Base-by-base conservation (phyloP, 2,329 filamentous ascomycete species). In the Calonectria pseudoturangicola region DNA sequence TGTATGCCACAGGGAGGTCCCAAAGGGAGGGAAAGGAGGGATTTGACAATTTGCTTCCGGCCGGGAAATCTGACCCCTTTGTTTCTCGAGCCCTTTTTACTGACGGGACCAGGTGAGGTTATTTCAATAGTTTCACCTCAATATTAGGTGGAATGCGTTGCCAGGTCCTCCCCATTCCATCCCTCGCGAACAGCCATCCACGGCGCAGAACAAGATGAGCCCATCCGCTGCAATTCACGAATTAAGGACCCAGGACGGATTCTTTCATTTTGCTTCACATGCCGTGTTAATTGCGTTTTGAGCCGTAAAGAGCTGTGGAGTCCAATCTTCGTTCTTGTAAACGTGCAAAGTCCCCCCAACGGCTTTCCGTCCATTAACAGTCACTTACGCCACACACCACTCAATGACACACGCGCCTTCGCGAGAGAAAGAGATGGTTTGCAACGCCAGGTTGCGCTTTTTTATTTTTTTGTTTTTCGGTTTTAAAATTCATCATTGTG, bases 121-220 rank as follows among this genome's bases (percentile, higher is more conserved):
- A 80, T 80, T 80, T 79, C 74, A 66, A 79, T 62, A 76, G 79
- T 80, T 75, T 80, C 75, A 81, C 69, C 74, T 63, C 80, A 79
- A 81, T 79, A 76, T 79, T 66, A 68, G 68, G 66, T 81, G 84
- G 84, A 85, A 85, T 85, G 84, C 80, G 84, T 85, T 84, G 83
- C 81, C 74, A 76, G 67, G 78, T 73, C 79, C 80, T 72, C 81
- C 74, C 74, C 84, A 85, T 85, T 85, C 84, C 84, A 83, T 66
- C 66, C 48, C 65, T 51, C 56, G 48, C 70, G 74, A 77, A 78
- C 75, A 70, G 71, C 36, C 65, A 60, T 66, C 70, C 70, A 66
- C 65, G 27, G 56, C 67, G 70, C 73, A 75, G 45, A 45, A 43
- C 50, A 30, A 73, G 50, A 77, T 73, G 25, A 41, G 36, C 48